Base-by-base conservation (phyloP, 1,284 basidiomycete genomes). In the Leucoagaricus sp. region DNA sequence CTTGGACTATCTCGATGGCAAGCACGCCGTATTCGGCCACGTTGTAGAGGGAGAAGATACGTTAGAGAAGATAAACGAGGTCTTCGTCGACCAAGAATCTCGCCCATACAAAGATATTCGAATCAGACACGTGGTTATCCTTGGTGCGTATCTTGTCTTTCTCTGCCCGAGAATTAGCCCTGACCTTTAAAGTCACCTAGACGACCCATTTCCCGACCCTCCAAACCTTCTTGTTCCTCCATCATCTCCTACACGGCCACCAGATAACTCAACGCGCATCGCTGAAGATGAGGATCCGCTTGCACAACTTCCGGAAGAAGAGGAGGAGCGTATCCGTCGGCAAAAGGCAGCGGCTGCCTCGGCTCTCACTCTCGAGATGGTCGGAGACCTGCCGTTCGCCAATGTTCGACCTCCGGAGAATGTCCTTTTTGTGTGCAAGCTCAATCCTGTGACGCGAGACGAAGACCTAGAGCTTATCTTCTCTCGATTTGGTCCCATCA, bases 391-490 rank as follows among this genome's bases (percentile, higher is more conserved):
- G 53, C 97, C 97, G 0, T 98, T 99, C 68, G 97, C 96, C 17
- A 96, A 98, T 66, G 94, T 99, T 41, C 85, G 95, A 41, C 97
- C 97, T 0, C 96, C 96, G 0, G 96, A 99, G 74, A 99, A 99
- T 73, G 95, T 99, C 40, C 76, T 99, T 12, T 99, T 99, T 72
- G 96, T 99, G 17, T 98, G 96, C 87, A 98, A 99, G 71, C 81
- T 99, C 62, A 99, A 99, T 69, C 87, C 94, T 12, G 95, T 98
- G 28, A 98, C 96, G 19, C 80, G 91, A 55, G 94, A 96, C 68
- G 96, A 98, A 67, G 97, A 99, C 72, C 77, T 99, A 44, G 96
- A 99, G 69, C 84, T 99, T 51, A 99, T 99, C 60, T 99, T 99
- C 69, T 94, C 91, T 36, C 81, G 97, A 21, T 99, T 99, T 67